These are phyloP conservation scores for Musa schizocarpa DNA, from an alignment of 176 grass and related monocot genomes.

Conservation along the genomic window DNA sequence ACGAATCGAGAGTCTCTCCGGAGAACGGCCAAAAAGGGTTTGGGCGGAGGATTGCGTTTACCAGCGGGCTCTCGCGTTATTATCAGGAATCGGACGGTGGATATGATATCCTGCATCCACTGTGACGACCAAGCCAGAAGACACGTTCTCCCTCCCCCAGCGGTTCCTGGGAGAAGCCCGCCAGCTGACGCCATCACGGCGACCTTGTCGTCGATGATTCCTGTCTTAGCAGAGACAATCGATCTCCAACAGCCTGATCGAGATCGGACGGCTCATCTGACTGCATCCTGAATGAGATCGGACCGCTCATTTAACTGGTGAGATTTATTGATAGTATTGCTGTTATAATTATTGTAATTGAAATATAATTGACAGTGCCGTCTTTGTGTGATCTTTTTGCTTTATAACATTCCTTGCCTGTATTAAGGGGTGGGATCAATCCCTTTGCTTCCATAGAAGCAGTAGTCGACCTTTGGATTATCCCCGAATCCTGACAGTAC, in stretches of 20 bases:
- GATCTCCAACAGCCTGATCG: too few species aligned
- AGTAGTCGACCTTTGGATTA: neutral
- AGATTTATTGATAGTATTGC: neutral
- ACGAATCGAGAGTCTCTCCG: neutral
- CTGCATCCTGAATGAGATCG: neutral
- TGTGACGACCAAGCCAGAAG: neutral
- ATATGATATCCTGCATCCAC: neutral
- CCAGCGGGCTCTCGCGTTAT: neutral
- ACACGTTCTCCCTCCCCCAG: neutral
- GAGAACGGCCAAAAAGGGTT: neutral
- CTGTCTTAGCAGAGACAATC: too few species aligned
- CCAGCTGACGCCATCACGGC: too few species aligned
- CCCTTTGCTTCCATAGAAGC: too few species aligned
- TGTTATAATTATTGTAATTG: too few species aligned
- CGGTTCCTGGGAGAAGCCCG: too few species aligned
- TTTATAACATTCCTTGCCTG: neutral
- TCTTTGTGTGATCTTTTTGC: neutral
- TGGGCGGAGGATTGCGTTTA: neutral
- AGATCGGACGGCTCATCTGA: too few species aligned
- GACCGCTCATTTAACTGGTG: neutral
- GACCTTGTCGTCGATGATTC: too few species aligned
- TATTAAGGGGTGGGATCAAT: neutral
- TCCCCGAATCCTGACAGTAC: neutral
- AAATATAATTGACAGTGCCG: neutral
- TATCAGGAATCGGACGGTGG: neutral